phyloP scores from a whole-genome alignment of 176 grass and related monocot species.

The Dactylis glomerata region DNA sequence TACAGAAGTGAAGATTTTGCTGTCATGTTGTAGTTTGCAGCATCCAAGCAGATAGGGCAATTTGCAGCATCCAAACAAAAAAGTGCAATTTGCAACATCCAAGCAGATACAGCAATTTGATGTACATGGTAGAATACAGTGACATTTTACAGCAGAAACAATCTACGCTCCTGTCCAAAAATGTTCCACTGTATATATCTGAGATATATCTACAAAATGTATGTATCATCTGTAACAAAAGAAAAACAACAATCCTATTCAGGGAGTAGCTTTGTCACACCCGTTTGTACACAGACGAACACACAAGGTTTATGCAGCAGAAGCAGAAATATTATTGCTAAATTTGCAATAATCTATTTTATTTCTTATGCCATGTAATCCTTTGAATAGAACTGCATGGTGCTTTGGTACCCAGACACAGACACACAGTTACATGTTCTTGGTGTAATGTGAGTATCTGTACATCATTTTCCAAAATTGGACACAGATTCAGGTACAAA shows the following conservation, averaged over 20 bases:
- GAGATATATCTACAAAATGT: neutral
- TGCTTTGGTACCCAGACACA: neutral
- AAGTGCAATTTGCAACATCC: neutral
- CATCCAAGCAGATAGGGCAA: neutral
- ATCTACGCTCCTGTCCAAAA: neutral
- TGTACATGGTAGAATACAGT: neutral
- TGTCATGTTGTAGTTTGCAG: neutral
- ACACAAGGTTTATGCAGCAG: neutral
- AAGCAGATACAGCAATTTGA: neutral
- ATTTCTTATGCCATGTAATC: neutral
- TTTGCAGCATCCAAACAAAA: neutral
- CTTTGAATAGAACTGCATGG: neutral
- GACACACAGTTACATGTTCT: neutral
- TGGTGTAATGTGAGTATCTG: slow-evolving; percentile 16
- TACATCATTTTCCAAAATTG: slow-evolving; percentile 9
- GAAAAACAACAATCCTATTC: neutral
- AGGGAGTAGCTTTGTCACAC: neutral
- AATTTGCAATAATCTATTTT: neutral
- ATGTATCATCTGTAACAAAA: slow-evolving; percentile 5
- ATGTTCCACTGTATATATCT: neutral
- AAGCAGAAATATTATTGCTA: neutral
- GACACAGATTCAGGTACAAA: neutral
- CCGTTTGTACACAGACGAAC: neutral
- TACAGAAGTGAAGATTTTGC: neutral
- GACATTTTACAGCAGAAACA: neutral